A percentile compares a stretch with the other conserved stretches of the same genome.
Conservation (phyloP, 805 yeast species). For the Yamadazyma kitorensis region DNA sequence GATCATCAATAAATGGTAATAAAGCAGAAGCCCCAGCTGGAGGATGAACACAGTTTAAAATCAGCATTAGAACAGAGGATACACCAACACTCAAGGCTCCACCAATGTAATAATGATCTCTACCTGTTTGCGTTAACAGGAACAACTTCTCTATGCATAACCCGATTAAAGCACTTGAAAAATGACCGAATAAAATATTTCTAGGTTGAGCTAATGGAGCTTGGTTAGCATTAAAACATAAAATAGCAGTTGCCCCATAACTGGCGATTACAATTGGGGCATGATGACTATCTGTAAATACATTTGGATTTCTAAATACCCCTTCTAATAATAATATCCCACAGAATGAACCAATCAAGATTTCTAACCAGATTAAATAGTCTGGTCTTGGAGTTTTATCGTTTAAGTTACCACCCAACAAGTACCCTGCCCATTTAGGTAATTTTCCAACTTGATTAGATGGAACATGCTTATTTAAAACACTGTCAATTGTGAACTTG, state of each 20-base stretch:
- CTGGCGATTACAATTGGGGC: slow-evolving; percentile 52
- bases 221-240: slow-evolving; percentile 52
- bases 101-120: slow-evolving; percentile 50
- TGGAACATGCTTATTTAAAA: slow-evolving; percentile 27
- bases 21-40: slow-evolving; percentile 73
- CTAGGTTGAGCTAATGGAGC: slow-evolving; percentile 68
- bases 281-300: slow-evolving; percentile 38
- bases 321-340: slow-evolving; percentile 48
- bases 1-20: slow-evolving; percentile 49
- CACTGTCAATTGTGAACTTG: slow-evolving; percentile 36
- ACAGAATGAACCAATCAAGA: slow-evolving; percentile 43
- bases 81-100: slow-evolving; percentile 59
- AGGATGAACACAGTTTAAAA: slow-evolving; percentile 60
- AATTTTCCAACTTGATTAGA: slow-evolving; percentile 23
- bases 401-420: slow-evolving; percentile 38
- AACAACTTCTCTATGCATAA: slow-evolving; percentile 54
- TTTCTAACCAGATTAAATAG: slow-evolving; percentile 45
- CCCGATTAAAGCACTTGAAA: slow-evolving; percentile 52
- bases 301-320: slow-evolving; percentile 38
- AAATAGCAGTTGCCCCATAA: slow-evolving; percentile 63
- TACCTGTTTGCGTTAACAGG: slow-evolving; percentile 40
- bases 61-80: slow-evolving; percentile 51
- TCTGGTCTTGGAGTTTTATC: slow-evolving; percentile 24
- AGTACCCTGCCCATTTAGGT: slow-evolving; percentile 32
- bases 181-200: slow-evolving; percentile 54